A percentile compares a stretch with the other conserved stretches of the same genome.
Evolutionary conservation across 257 asterid species (phyloP).

Genomic region (Coffea eugenioides): DNA sequence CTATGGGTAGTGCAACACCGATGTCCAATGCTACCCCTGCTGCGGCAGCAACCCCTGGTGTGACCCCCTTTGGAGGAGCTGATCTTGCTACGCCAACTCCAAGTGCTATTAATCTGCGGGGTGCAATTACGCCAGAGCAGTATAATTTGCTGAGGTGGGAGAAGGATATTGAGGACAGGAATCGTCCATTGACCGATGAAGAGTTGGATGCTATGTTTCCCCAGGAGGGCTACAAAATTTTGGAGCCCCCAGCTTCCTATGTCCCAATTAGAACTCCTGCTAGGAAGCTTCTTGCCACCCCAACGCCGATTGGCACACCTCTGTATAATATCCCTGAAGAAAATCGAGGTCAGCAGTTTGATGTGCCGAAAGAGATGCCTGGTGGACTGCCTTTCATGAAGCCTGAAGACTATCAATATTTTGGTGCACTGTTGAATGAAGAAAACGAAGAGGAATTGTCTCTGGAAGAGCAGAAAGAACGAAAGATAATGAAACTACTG

Average conservation of each 20-base stretch:
- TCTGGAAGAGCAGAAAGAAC: no score
- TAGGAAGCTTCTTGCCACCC: neutral
- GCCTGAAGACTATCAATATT: no score
- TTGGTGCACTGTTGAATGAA: no score
- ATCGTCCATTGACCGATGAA: conserved; percentile 32
- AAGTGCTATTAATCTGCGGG: conserved; percentile 62
- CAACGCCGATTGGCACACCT: no score
- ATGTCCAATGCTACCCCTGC: conserved; percentile 79
- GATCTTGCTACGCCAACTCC: conserved; percentile 58
- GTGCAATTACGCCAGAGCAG: conserved; percentile 86
- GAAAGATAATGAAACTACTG: no score
- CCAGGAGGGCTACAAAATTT: conserved; percentile 77
- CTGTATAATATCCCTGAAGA: no score
- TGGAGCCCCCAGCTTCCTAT: conserved; percentile 83
- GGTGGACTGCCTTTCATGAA: no score
- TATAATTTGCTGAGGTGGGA: conserved; percentile 86
- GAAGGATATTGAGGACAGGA: conserved; percentile 88
- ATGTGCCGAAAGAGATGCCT: no score
- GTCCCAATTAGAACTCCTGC: conserved; percentile 95
- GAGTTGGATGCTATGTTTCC: conserved; percentile 22
- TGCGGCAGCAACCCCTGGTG: conserved; percentile 81
- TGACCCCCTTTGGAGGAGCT: conserved; percentile 64
- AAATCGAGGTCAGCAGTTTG: no score
- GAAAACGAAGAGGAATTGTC: no score
- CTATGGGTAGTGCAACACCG: conserved; percentile 92